These are phyloP conservation scores for Cicer judaicum DNA, from an alignment of 306 rosid species.

Conservation along the genomic window DNA sequence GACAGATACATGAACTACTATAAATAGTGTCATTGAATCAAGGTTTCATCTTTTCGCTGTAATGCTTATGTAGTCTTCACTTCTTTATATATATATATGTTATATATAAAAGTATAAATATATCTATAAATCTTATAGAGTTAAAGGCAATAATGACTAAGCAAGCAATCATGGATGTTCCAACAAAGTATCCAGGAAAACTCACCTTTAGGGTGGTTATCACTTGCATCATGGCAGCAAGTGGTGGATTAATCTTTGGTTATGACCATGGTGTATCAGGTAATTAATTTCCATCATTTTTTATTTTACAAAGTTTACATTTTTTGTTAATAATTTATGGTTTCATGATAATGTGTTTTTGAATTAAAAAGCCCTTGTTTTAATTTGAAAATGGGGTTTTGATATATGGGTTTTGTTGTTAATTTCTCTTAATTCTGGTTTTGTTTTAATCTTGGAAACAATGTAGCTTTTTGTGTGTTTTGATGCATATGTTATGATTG, in stretches of 20 bases:
- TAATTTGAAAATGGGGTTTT: slow-evolving; percentile 12
- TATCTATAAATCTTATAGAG: not conserved
- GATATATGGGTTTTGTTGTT: not conserved
- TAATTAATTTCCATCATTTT: slow-evolving; percentile 33
- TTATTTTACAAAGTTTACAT: no score
- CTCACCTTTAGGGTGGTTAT: slow-evolving; percentile 61
- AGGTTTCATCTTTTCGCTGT: not conserved
- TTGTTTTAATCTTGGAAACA: not conserved
- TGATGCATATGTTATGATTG: slow-evolving; percentile 18
- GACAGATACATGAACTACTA: not conserved
- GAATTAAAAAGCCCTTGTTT: not conserved
- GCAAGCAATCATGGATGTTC: slow-evolving; percentile 12
- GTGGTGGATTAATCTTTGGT: slow-evolving; percentile 80
- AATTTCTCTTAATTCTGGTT: not conserved
- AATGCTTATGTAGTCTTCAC: not conserved
- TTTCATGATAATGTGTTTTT: not conserved
- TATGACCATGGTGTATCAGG: slow-evolving; percentile 91
- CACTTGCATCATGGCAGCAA: slow-evolving; percentile 66
- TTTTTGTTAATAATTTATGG: not conserved
- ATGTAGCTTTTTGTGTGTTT: not conserved
- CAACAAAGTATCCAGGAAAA: slow-evolving; percentile 56
- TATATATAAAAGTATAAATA: no score
- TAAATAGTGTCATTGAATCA: not conserved
- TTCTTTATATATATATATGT: not conserved
- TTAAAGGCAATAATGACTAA: not conserved